Evolutionary conservation across 495 filamentous ascomycete genomes (phyloP).

Genomic region (Bombardia bombarda): DNA sequence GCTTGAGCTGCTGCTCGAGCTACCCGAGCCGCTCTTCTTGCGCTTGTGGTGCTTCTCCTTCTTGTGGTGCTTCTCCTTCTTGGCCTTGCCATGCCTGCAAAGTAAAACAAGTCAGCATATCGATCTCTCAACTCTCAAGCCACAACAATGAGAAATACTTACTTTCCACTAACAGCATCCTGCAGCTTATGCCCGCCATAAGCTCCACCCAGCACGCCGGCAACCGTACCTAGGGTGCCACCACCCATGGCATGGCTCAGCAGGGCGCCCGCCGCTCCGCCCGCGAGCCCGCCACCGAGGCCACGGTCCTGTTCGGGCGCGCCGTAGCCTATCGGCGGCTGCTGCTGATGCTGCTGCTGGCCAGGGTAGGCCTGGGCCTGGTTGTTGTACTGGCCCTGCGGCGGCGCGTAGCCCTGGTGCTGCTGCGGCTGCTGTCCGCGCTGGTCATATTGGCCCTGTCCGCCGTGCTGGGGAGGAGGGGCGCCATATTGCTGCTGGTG

Average conservation of each 20-base stretch:
- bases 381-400: not conserved
- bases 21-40: not conserved
- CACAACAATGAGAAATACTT: not conserved
- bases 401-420: not conserved
- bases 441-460: not conserved
- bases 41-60: constrained; percentile 3
- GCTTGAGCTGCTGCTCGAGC: constrained; percentile 1
- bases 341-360: not conserved
- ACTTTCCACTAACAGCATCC: constrained; percentile 1
- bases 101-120: not conserved
- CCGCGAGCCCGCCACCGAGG: not conserved
- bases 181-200: not conserved
- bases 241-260: not conserved
- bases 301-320: not conserved
- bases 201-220: not conserved
- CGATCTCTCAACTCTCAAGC: not conserved
- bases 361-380: not conserved
- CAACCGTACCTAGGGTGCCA: not conserved
- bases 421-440: not conserved
- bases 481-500: not conserved
- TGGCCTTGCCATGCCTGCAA: not conserved
- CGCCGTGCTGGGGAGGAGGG: not conserved
- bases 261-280: constrained; percentile 1
- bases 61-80: constrained; percentile 1
- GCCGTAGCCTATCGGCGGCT: not conserved